Conservation (phyloP, 306 rosid genomes). For the Vigna trinervia region DNA sequence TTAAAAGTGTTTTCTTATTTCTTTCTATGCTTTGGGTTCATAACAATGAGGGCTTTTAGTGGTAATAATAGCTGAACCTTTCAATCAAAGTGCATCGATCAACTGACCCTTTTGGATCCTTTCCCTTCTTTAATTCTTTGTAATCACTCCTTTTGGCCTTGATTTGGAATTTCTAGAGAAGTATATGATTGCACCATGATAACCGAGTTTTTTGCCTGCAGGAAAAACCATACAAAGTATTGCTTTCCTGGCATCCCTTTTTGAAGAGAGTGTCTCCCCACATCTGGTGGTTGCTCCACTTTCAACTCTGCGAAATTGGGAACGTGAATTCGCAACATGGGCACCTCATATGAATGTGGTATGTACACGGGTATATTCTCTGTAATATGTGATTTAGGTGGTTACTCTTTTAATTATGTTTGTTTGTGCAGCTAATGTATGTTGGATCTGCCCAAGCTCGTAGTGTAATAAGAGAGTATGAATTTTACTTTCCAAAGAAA, state of each 20-base stretch:
- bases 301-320: slow-evolving; percentile 97
- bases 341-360: slow-evolving; percentile 99
- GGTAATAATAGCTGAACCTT: neutral
- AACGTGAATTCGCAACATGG: slow-evolving; percentile 98
- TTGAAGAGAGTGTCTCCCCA: slow-evolving; percentile 70
- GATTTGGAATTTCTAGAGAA: slow-evolving; percentile 31
- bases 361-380: slow-evolving; percentile 48
- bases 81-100: slow-evolving; percentile 16
- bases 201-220: slow-evolving; percentile 52
- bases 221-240: slow-evolving; percentile 99
- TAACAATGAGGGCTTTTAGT: slow-evolving; percentile 10
- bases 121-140: slow-evolving; percentile 18
- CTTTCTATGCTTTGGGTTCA: neutral
- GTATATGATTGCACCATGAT: slow-evolving; percentile 36
- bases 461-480: slow-evolving; percentile 81
- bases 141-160: slow-evolving; percentile 1
- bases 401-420: slow-evolving; percentile 49
- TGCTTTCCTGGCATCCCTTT: slow-evolving; percentile 95
- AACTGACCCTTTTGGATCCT: slow-evolving; percentile 10
- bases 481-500: slow-evolving; percentile 86
- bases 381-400: slow-evolving; percentile 37
- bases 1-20: neutral
- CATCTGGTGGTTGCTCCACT: slow-evolving; percentile 99
- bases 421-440: slow-evolving; percentile 83
- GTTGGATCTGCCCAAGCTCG: slow-evolving; percentile 97